These are phyloP conservation scores for Alloascoidea hylecoeti DNA, from an alignment of 805 yeast species.

Conservation along the genomic window DNA sequence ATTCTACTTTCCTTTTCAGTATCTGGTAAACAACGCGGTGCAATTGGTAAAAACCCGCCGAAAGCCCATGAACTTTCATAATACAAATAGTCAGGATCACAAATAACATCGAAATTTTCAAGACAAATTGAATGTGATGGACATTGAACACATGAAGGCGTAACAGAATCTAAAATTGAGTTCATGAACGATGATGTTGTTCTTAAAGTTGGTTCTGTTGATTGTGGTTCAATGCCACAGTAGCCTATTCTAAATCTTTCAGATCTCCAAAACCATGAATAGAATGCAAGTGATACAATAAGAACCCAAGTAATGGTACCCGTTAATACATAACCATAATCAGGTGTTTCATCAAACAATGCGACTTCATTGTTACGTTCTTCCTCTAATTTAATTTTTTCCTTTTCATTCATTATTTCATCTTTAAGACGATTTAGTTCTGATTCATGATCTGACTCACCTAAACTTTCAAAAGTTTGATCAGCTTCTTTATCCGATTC, in stretches of 20 bases:
- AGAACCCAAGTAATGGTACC: not conserved
- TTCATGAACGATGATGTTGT: constrained; percentile 18
- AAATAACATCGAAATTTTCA: constrained; percentile 41
- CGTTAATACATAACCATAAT: not conserved
- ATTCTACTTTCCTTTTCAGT: constrained; percentile 54
- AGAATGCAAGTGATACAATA: constrained; percentile 7
- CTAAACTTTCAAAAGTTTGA: not conserved
- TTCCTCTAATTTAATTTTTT: not conserved
- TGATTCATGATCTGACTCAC: not conserved
- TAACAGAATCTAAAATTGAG: constrained; percentile 25
- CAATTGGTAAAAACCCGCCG: constrained; percentile 42
- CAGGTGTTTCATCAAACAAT: not conserved
- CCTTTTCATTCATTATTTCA: not conserved
- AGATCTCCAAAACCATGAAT: constrained; percentile 48
- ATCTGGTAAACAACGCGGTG: constrained; percentile 63
- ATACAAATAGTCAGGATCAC: constrained; percentile 53
- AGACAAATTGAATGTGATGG: constrained; percentile 74
- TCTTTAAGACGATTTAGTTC: not conserved
- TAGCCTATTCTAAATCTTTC: constrained; percentile 53
- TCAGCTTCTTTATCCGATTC: not conserved
- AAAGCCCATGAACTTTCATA: constrained; percentile 37
- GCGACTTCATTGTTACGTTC: not conserved
- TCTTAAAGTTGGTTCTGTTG: constrained; percentile 12
- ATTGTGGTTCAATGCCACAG: constrained; percentile 37
- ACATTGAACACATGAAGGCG: constrained; percentile 62